A percentile compares a stretch with the other conserved stretches of the same genome.
Evolutionary conservation across 129 eudicot species (phyloP).

Genomic region (Cynara cardunculus): DNA sequence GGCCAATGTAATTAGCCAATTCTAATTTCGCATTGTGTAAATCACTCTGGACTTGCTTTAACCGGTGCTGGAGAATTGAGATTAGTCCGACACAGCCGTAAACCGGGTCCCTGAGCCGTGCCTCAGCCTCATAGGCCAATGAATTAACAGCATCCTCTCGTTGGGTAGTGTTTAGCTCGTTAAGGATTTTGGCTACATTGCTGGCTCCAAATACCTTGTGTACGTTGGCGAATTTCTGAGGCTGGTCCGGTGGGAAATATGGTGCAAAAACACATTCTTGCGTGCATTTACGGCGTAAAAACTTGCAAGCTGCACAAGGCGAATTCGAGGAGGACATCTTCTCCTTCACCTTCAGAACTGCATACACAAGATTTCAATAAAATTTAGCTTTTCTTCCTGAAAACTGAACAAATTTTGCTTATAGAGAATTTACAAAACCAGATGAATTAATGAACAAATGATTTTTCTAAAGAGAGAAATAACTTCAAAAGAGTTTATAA

Average conservation of each 20-base stretch:
- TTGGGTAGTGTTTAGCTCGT: conserved; percentile 49
- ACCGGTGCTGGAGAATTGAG: conserved; percentile 60
- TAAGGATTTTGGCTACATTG: conserved; percentile 59
- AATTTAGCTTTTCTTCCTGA: background rate
- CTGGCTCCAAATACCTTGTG: conserved; percentile 74
- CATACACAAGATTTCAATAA: background rate
- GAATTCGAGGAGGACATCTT: conserved; percentile 59
- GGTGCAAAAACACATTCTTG: conserved; percentile 91
- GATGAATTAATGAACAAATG: background rate
- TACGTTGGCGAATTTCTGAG: conserved; percentile 56
- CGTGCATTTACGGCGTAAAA: conserved; percentile 72
- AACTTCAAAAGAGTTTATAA: background rate
- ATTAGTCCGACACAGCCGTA: conserved; percentile 75
- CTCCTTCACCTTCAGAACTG: conserved; percentile 11
- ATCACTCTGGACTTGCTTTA: conserved; percentile 62
- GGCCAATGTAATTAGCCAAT: conserved; percentile 47
- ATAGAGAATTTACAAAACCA: background rate
- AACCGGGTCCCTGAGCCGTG: conserved; percentile 58
- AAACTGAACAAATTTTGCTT: background rate
- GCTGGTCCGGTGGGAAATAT: conserved; percentile 78
- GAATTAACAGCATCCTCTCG: conserved; percentile 70
- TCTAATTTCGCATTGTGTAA: conserved; percentile 42
- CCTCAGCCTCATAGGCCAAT: conserved; percentile 63
- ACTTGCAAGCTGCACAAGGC: conserved; percentile 93
- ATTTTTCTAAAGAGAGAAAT: background rate